Conservation (phyloP, 164 flowering plant species). For the Paratinospora sagittata region DNA sequence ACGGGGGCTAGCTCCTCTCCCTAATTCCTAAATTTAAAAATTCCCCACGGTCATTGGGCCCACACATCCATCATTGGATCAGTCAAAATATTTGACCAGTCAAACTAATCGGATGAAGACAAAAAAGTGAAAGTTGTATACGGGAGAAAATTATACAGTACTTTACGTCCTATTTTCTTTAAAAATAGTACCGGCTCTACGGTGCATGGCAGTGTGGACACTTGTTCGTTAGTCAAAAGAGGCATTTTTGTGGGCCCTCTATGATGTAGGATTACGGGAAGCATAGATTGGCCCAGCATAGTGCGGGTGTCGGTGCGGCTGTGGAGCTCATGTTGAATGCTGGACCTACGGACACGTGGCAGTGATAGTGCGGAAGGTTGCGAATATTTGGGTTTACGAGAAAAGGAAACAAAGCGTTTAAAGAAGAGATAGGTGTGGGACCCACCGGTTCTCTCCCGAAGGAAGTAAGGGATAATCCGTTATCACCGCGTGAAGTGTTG, state of each 20-base stretch:
- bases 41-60: background rate
- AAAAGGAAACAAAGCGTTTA: slow-evolving; percentile 1
- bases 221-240: background rate
- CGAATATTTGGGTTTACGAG: slow-evolving; percentile 33
- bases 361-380: background rate
- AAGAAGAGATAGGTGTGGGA: background rate
- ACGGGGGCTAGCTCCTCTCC: too few species aligned
- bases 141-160: background rate
- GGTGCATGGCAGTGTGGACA: background rate
- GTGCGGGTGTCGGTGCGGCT: slow-evolving; percentile 26
- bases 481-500: background rate
- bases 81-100: slow-evolving; percentile 39
- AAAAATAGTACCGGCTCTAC: background rate
- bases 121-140: slow-evolving; percentile 1
- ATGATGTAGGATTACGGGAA: background rate
- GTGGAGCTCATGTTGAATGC: slow-evolving; percentile 16
- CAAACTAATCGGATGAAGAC: slow-evolving; percentile 24
- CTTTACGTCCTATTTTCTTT: background rate
- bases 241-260: background rate
- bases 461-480: slow-evolving; percentile 11
- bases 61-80: slow-evolving; percentile 23
- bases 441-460: background rate
- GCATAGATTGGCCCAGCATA: background rate
- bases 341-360: slow-evolving; percentile 25
- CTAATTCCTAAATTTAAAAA: slow-evolving; percentile 14